Base-by-base conservation (phyloP, 805 yeast species). In the Komagataella phaffii region DNA sequence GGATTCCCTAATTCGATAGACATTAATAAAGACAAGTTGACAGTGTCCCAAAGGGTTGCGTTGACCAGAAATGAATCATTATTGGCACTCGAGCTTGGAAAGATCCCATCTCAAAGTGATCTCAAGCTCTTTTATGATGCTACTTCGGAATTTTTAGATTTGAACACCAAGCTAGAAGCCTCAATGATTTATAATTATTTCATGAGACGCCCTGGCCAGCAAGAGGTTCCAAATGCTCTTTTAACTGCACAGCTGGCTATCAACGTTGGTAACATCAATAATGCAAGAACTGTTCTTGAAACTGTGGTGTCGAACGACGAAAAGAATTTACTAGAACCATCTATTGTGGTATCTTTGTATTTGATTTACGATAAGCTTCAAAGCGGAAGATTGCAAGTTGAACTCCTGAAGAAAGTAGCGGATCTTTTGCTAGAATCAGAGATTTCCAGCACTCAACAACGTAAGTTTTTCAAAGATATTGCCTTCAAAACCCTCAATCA, bases 311-410 rank as follows among this genome's bases (percentile, higher is more conserved):
- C 52, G 1, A 17, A 49, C 2, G 50, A 53, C 17, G 40, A 54
- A 12, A 14, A 49, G 17, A 54, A 48, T 8, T 50, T 57, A 23
- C 46, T 61, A 3, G 52, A 58, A 3, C 83, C 86, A 2, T 77
- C 78, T 3, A 60, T 83, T 47, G 67, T 76, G 45, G 77, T 80
- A 24, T 64, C 74, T 4, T 63, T 81, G 24, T 67, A 75, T 7
- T 68, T 77, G 12, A 59, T 82, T 6, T 79, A 76, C 60, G 83
- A 77, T 55, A 54, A 61, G 10, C 62, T 72, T 47, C 73, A 75
- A 46, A 66, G 75, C 48, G 61, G 61, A 24, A 60, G 61, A 47
- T 61, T 66, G 49, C 68, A 67, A 21, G 51, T 55, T 1, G 59
- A 59, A 2, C 58, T 75, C 17, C 63, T 76, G 48, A 49, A 56